Evolutionary conservation across 352 stramenopile genomes (phyloP).

Genomic region (Pythium grandisporangium): DNA sequence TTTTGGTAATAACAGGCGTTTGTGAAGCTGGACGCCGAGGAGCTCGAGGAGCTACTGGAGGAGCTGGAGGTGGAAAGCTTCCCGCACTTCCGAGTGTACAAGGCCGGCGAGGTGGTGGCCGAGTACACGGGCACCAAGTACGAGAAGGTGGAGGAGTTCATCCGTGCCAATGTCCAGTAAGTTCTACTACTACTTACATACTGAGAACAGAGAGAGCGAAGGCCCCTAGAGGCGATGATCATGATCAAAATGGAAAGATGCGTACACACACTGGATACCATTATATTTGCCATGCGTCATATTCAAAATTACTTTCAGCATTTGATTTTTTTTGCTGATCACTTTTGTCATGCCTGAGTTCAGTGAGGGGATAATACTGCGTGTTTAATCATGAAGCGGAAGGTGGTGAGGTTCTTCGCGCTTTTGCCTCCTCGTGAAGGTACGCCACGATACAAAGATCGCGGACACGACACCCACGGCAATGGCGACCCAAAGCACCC

Average conservation of each 20-base stretch:
- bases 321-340: neutral
- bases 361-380: no score
- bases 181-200: no score
- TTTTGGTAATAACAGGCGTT: no score
- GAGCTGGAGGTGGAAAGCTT: conserved; percentile 71
- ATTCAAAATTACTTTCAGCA: neutral
- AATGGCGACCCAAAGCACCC: no score
- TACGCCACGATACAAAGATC: no score
- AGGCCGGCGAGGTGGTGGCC: conserved; percentile 34
- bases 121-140: conserved; percentile 64
- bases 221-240: neutral
- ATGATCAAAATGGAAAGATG: neutral
- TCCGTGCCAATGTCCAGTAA: conserved; percentile 20
- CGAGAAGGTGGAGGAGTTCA: conserved; percentile 73
- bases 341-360: neutral
- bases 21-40: conserved; percentile 38
- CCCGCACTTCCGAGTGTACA: conserved; percentile 73
- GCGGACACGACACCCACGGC: no score
- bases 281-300: neutral
- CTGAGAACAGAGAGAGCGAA: neutral
- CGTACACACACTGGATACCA: neutral
- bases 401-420: no score
- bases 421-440: no score
- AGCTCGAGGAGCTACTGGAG: conserved; percentile 55
- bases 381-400: no score